Base-by-base conservation (phyloP, 192 early-diverging fungal genomes). In the Linnemannia schmuckeri region DNA sequence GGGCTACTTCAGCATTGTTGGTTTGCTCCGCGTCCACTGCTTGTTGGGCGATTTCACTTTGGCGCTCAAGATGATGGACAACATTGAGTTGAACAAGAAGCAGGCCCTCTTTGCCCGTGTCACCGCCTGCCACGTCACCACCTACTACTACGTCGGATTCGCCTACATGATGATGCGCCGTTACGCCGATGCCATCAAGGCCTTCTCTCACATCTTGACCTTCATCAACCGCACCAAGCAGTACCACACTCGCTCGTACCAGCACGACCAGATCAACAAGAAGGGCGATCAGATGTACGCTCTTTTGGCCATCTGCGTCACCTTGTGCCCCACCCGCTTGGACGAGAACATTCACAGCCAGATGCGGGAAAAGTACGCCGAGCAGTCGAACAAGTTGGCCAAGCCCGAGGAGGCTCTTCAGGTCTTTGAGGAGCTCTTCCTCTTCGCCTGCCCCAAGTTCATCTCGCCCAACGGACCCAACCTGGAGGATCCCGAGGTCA, bases 111-210 rank as follows among this genome's bases (percentile, higher is more conserved):
- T 97, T 90, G 95, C 97, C 27, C 93, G 98, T 46, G 97, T 99
- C 8, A 97, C 97, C n/a, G 97, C 97, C 7, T 98, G 98, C 92
- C 97, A 99, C 83, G 97, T 99, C 44, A 97, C 97, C 27, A 96
- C 97, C 15, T 98, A 96, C 93, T 99, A 99, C 92, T 98, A 98
- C 90, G 96, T 98, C 46, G 98, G 97, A 55, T 98, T 99, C 87
- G 93, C 97, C 44, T 99, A 98, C 92, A 94, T 98, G 96, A 99
- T 99, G 98, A 96, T 98, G 97, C 92, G 97, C 68, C 92, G 98
- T 80, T 99, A 98, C 84, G 93, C 97, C 54, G 98, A 99, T 84
- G 98, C 98, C 71, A 97, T 97, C 90, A 95, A 95, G 84, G 94
- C 96, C 12, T 97, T 98, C 90, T 94, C 95, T 30, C 96, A 97